phyloP scores from a whole-genome alignment of 805 yeast genomes.

The Pichia scutulata region DNA sequence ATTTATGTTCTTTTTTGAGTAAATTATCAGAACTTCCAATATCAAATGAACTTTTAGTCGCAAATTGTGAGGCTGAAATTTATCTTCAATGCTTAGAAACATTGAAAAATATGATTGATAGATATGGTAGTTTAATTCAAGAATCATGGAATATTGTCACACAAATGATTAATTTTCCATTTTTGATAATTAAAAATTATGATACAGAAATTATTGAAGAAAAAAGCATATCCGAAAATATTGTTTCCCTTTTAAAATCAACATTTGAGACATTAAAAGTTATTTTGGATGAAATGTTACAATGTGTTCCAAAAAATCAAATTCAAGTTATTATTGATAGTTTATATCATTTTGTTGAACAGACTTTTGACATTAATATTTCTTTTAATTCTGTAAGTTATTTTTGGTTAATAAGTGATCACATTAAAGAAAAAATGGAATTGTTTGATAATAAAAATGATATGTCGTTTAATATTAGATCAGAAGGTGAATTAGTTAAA shows the following conservation, averaged over 20 bases:
- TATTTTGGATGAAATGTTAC: constrained; percentile 78
- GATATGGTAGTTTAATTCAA: constrained; percentile 55
- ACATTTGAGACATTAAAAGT: constrained; percentile 80
- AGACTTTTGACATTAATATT: constrained; percentile 68
- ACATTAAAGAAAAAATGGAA: constrained; percentile 36
- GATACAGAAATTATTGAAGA: constrained; percentile 18
- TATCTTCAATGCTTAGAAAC: constrained; percentile 55
- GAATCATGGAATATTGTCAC: constrained; percentile 68
- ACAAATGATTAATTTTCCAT: constrained; percentile 52
- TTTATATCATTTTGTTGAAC: constrained; percentile 62
- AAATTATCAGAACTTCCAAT: constrained; percentile 31
- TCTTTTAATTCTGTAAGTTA: constrained; percentile 88
- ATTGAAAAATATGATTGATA: constrained; percentile 65
- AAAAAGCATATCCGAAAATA: constrained; percentile 38
- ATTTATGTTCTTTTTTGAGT: constrained; percentile 39
- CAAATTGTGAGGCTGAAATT: constrained; percentile 61
- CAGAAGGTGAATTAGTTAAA: constrained; percentile 17
- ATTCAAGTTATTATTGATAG: constrained; percentile 63
- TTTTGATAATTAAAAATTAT: constrained; percentile 32
- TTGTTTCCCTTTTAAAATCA: constrained; percentile 46
- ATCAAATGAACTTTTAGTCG: constrained; percentile 37
- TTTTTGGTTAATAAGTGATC: constrained; percentile 88
- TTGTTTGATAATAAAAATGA: background rate
- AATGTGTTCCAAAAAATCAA: constrained; percentile 59
- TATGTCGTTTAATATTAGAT: constrained; percentile 10